phyloP scores from a whole-genome alignment of 805 yeast species.

The Sporopachydermia quercuum region DNA sequence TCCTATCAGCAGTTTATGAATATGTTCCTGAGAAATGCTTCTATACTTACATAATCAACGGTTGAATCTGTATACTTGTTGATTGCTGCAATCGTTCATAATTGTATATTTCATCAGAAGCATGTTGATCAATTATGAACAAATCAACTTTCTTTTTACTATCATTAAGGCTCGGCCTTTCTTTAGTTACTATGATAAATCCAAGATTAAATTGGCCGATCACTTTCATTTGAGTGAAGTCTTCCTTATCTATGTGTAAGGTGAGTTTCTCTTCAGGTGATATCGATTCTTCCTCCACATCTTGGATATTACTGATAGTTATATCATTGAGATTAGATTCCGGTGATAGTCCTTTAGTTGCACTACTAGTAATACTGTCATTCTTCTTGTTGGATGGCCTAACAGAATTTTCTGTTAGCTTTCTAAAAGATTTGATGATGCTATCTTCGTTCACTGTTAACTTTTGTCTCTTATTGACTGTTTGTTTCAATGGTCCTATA shows the following conservation, averaged over 20 bases:
- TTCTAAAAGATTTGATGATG: too few relatives aligned
- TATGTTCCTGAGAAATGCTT: too few relatives aligned
- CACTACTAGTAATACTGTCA: too few relatives aligned
- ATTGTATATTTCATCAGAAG: conserved; percentile 89
- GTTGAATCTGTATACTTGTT: conserved; percentile 51
- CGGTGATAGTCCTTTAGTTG: too few relatives aligned
- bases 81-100: conserved; percentile 54
- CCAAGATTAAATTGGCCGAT: conserved; percentile 96
- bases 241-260: conserved; percentile 50
- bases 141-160: conserved; percentile 31
- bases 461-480: too few relatives aligned
- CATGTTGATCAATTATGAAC: conserved; percentile 93
- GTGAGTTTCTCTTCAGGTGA: conserved; percentile 39
- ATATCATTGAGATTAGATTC: too few relatives aligned
- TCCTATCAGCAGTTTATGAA: too few relatives aligned
- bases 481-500: too few relatives aligned
- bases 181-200: conserved; percentile 60
- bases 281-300: conserved; percentile 26
- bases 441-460: too few relatives aligned
- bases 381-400: too few relatives aligned
- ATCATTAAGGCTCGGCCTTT: conserved; percentile 3
- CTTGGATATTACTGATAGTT: conserved; percentile 16
- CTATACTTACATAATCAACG: conserved; percentile 33
- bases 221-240: conserved; percentile 60
- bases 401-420: too few relatives aligned